phyloP scores from a whole-genome alignment of 2,329 filamentous ascomycete genomes.

The Plectosphaerella plurivora region DNA sequence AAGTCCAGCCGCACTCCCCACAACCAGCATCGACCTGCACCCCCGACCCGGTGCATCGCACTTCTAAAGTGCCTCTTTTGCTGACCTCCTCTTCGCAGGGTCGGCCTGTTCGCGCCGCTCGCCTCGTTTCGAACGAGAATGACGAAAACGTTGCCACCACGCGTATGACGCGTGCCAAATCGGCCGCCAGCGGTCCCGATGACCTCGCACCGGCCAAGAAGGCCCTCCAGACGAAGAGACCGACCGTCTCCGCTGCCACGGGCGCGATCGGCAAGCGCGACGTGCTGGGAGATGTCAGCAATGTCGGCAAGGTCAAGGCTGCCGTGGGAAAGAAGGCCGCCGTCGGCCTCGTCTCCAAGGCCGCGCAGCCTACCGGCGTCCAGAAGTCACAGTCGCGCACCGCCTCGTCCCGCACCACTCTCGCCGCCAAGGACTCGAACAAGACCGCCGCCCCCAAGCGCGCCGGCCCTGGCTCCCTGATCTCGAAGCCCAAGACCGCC shows the following conservation, averaged over 20 bases:
- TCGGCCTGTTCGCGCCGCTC: constrained; percentile 63
- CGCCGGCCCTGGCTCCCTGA: constrained; percentile 65
- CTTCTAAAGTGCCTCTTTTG: neutral
- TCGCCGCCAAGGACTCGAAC: constrained; percentile 64
- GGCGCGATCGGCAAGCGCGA: constrained; percentile 65
- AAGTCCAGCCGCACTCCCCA: constrained; percentile 17
- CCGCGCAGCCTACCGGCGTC: constrained; percentile 74
- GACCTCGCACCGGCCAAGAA: constrained; percentile 55
- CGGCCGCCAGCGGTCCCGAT: constrained; percentile 67
- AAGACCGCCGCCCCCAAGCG: constrained; percentile 65
- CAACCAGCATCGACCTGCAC: neutral
- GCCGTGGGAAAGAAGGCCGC: constrained; percentile 71
- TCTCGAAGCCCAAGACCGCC: constrained; percentile 65
- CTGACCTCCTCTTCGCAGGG: constrained; percentile 36
- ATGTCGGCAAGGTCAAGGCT: constrained; percentile 75
- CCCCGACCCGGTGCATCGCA: neutral
- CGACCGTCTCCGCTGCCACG: constrained; percentile 43
- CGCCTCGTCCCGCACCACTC: constrained; percentile 57
- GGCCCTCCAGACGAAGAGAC: constrained; percentile 67
- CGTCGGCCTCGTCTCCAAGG: constrained; percentile 70
- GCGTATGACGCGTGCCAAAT: constrained; percentile 90
- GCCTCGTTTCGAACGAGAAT: constrained; percentile 84
- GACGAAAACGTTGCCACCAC: constrained; percentile 81
- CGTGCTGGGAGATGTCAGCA: constrained; percentile 91
- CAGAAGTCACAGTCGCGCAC: constrained; percentile 60